Conservation (phyloP, 2,329 filamentous ascomycete species). For the Metarhizium brunneum region DNA sequence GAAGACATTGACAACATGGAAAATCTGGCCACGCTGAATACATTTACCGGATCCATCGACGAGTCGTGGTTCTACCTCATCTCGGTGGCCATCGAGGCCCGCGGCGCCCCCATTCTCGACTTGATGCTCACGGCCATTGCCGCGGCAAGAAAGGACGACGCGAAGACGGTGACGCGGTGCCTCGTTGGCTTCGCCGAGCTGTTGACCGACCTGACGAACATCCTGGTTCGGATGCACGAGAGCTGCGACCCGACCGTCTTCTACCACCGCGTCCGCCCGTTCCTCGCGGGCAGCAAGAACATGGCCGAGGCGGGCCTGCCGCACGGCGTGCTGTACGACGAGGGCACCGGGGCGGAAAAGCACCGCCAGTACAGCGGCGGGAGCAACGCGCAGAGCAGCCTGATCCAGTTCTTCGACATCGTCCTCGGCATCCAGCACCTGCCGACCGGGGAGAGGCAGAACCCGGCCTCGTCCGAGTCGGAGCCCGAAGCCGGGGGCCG, state of each 20-base stretch:
- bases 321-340: slow-evolving; percentile 78
- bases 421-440: slow-evolving; percentile 82
- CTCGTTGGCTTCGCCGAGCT: slow-evolving; percentile 79
- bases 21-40: slow-evolving; percentile 79
- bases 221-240: slow-evolving; percentile 88
- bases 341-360: slow-evolving; percentile 55
- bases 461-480: slow-evolving; percentile 20
- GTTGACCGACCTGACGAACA: slow-evolving; percentile 69
- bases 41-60: slow-evolving; percentile 88
- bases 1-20: slow-evolving; percentile 76
- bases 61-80: slow-evolving; percentile 99
- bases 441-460: slow-evolving; percentile 67
- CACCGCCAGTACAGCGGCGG: slow-evolving; percentile 87
- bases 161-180: slow-evolving; percentile 61
- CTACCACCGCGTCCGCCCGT: slow-evolving; percentile 92
- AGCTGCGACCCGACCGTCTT: slow-evolving; percentile 91
- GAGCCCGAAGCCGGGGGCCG: slow-evolving; percentile 32
- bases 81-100: slow-evolving; percentile 89
- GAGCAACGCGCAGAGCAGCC: slow-evolving; percentile 91
- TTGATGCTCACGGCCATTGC: slow-evolving; percentile 82
- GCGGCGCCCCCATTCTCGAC: slow-evolving; percentile 76
- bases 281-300: slow-evolving; percentile 92
- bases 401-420: slow-evolving; percentile 97
- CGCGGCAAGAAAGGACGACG: slow-evolving; percentile 65
- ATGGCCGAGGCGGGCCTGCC: slow-evolving; percentile 92